Conservation (phyloP, 257 asterid genomes). For the Paraleonurus japonicus region DNA sequence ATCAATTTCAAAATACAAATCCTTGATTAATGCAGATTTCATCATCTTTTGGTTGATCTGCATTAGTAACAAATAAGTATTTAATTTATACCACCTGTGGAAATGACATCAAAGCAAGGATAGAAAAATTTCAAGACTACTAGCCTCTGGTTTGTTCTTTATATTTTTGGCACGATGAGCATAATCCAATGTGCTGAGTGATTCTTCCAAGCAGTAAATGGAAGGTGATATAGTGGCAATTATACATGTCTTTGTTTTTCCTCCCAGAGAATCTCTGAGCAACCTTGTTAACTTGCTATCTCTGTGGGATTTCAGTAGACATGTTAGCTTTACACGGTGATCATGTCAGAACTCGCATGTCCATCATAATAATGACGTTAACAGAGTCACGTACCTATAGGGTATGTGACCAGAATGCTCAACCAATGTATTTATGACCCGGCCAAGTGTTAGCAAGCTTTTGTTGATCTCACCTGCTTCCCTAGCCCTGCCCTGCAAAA, state of each 20-base stretch:
- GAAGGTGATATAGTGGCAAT: slow-evolving; percentile 98
- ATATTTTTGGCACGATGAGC: slow-evolving; percentile 98
- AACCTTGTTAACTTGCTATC: slow-evolving; percentile 91
- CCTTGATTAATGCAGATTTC: slow-evolving; percentile 69
- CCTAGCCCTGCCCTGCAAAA: slow-evolving; percentile 89
- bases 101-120: slow-evolving; percentile 17
- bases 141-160: slow-evolving; percentile 97
- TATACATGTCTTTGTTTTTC: slow-evolving; percentile 95
- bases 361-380: slow-evolving; percentile 8
- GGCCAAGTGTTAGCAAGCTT: slow-evolving; percentile 97
- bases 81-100: not conserved
- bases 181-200: slow-evolving; percentile 91
- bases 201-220: slow-evolving; percentile 81
- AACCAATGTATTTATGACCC: slow-evolving; percentile 91
- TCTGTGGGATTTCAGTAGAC: slow-evolving; percentile 41
- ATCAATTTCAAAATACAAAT: slow-evolving; percentile 74
- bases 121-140: slow-evolving; percentile 21
- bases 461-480: slow-evolving; percentile 99
- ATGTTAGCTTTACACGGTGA: not conserved
- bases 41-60: slow-evolving; percentile 90
- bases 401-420: slow-evolving; percentile 96
- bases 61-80: slow-evolving; percentile 9
- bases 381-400: slow-evolving; percentile 52
- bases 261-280: slow-evolving; percentile 95
- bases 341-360: not conserved